phyloP scores from a whole-genome alignment of 352 stramenopile genomes.

The Pythium aristosporum region DNA sequence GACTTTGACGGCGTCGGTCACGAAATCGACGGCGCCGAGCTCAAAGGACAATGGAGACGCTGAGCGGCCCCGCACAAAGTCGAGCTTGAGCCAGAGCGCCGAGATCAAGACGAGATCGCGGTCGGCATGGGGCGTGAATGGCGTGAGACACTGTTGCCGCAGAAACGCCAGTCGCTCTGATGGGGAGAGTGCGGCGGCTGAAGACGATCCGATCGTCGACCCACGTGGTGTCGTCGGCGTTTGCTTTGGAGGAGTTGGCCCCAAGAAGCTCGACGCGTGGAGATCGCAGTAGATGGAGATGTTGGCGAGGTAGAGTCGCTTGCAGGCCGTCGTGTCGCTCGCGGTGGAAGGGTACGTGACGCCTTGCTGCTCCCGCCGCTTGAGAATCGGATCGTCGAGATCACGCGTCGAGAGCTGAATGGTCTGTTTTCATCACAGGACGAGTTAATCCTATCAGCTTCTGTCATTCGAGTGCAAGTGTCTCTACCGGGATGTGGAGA shows the following conservation, averaged over 20 bases:
- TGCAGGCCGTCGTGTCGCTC: conserved; percentile 37
- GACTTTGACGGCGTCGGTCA: conserved; percentile 54
- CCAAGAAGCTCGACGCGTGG: conserved; percentile 31
- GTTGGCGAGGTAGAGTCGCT: conserved; percentile 66
- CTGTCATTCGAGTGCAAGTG: no score
- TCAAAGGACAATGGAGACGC: conserved; percentile 1
- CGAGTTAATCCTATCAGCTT: no score
- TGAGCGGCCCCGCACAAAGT: conserved; percentile 32
- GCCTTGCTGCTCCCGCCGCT: conserved; percentile 49
- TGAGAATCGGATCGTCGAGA: conserved; percentile 59
- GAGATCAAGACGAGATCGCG: conserved; percentile 52
- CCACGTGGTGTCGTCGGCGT: background rate
- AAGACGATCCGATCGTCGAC: background rate
- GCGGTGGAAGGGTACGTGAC: conserved; percentile 39
- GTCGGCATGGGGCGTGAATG: conserved; percentile 31
- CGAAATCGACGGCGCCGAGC: conserved; percentile 50
- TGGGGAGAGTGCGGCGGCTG: background rate
- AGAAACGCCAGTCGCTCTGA: conserved; percentile 27
- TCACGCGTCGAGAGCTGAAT: conserved; percentile 54
- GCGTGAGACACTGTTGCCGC: conserved; percentile 33
- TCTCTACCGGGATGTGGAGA: conserved; percentile 47
- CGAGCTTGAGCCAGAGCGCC: conserved; percentile 64
- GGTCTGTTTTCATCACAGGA: conserved; percentile 28
- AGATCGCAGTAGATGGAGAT: conserved; percentile 61
- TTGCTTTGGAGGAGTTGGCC: background rate